phyloP scores from a whole-genome alignment of 768 basidiomycete species.

The Tylopilus plumbeoviolaceoides region DNA sequence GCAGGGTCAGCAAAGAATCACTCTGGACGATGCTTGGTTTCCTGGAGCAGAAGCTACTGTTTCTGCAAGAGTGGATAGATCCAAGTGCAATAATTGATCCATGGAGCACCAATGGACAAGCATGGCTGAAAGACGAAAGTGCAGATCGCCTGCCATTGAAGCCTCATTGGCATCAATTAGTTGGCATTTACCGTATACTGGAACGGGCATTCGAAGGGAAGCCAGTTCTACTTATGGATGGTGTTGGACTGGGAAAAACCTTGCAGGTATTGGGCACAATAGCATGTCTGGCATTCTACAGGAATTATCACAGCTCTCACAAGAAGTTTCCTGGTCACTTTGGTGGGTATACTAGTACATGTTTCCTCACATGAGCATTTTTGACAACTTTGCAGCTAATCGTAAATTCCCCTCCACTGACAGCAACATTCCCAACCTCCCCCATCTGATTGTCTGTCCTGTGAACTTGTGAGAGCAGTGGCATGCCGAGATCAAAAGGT shows the following conservation, averaged over 20 bases:
- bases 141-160: not conserved
- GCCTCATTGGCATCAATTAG: not conserved
- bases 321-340: not conserved
- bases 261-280: not conserved
- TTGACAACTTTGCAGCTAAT: not conserved
- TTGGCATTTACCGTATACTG: not conserved
- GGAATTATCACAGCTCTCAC: not conserved
- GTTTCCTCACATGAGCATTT: not conserved
- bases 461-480: not conserved
- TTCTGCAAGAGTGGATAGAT: not conserved
- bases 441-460: not conserved
- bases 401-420: not conserved
- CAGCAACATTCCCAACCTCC: not conserved
- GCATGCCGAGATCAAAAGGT: not conserved
- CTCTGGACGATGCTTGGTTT: not conserved
- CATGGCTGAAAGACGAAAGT: not conserved
- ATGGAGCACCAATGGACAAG: not conserved
- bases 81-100: not conserved
- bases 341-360: not conserved
- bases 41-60: not conserved
- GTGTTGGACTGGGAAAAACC: not conserved
- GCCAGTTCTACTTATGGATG: not conserved
- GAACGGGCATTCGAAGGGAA: not conserved
- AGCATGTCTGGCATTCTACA: not conserved
- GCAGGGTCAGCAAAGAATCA: not conserved